Percentiles rank a stretch among this genome's conserved stretches.
Conservation (phyloP, 78 protist genomes). For the Chrysochromulina tobinii region DNA sequence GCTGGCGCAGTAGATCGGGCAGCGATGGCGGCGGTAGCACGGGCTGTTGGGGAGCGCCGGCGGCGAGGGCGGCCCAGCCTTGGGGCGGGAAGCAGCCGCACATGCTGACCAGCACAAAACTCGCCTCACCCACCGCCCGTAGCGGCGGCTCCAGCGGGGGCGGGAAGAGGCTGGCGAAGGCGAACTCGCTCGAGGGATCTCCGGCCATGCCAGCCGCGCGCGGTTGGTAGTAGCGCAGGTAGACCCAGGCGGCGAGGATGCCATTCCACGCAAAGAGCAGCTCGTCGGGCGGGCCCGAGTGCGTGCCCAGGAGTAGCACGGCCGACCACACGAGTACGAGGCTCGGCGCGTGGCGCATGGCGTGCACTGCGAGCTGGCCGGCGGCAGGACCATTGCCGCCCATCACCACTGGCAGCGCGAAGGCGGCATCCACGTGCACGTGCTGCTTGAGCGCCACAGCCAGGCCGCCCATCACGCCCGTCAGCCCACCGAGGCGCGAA, state of each 20-base stretch:
- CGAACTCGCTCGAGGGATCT: not conserved
- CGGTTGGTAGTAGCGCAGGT: not conserved
- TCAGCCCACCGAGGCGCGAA: not conserved
- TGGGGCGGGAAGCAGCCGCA: not conserved
- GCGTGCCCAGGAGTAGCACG: not conserved
- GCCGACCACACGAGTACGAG: not conserved
- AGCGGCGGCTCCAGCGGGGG: not conserved
- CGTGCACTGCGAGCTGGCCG: not conserved
- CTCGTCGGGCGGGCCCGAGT: conserved; percentile 1
- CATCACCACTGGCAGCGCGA: too few relatives aligned
- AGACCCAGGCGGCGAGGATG: not conserved
- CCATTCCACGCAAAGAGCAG: not conserved
- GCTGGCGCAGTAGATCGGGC: not conserved
- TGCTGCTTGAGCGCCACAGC: not conserved
- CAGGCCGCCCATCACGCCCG: not conserved
- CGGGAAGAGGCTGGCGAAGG: not conserved
- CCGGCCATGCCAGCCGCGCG: not conserved
- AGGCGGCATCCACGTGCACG: not conserved
- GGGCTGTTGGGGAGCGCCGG: not conserved
- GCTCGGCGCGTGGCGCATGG: not conserved
- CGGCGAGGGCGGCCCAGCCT: not conserved
- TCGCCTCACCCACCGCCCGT: not conserved
- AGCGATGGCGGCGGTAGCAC: not conserved
- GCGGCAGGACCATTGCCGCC: not conserved
- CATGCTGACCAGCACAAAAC: not conserved